Evolutionary conservation across 148 eudicot genomes (phyloP).

Genomic region (Vaccinium darrowii): DNA sequence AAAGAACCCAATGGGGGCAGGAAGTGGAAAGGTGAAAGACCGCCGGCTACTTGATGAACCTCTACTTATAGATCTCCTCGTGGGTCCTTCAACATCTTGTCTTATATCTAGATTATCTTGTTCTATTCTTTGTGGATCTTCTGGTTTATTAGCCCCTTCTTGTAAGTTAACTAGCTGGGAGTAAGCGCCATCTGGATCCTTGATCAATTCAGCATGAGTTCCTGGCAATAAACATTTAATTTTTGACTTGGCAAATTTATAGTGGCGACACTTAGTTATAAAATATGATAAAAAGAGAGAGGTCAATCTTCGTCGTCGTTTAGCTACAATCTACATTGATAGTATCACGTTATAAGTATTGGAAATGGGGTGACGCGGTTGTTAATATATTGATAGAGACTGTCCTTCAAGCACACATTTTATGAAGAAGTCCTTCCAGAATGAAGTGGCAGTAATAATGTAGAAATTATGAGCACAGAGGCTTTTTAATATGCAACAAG

Average conservation of each 20-base stretch:
- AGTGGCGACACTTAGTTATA: background rate
- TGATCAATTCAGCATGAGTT: constrained; percentile 60
- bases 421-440: background rate
- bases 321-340: background rate
- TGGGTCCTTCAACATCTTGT: constrained; percentile 31
- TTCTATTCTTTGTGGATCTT: constrained; percentile 27
- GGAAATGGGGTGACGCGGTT: background rate
- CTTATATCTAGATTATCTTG: constrained; percentile 17
- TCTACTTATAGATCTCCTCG: constrained; percentile 53
- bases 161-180: constrained; percentile 69
- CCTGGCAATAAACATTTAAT: constrained; percentile 35
- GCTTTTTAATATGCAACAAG: background rate
- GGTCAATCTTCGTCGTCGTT: background rate
- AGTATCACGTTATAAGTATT: background rate
- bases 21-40: constrained; percentile 38
- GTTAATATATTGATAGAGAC: background rate
- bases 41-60: constrained; percentile 55
- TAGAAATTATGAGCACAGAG: background rate
- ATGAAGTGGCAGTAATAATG: background rate
- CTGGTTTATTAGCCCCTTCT: constrained; percentile 45
- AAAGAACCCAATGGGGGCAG: constrained; percentile 32
- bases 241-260: constrained; percentile 13
- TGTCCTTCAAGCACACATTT: background rate
- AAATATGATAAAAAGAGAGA: background rate
- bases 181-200: constrained; percentile 68